phyloP scores from a whole-genome alignment of 805 yeast genomes.

The Lipomyces sp. region DNA sequence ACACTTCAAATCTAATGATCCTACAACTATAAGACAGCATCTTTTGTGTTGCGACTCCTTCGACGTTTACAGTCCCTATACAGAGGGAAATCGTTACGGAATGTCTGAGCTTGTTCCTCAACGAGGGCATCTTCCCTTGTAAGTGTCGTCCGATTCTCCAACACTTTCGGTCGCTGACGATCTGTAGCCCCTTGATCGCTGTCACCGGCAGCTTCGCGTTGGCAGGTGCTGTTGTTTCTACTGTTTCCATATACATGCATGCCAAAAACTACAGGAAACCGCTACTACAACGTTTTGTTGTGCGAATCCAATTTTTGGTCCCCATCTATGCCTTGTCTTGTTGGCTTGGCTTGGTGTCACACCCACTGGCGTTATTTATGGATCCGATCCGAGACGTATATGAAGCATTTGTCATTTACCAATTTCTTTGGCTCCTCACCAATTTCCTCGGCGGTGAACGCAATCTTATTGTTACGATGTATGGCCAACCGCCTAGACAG shows the following conservation, averaged over 20 bases:
- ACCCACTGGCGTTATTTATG: constrained; percentile 51
- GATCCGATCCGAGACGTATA: constrained; percentile 87
- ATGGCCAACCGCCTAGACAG: constrained; percentile 70
- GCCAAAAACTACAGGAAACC: constrained; percentile 83
- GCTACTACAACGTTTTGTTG: constrained; percentile 79
- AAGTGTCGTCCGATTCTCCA: not conserved
- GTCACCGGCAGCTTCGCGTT: constrained; percentile 30
- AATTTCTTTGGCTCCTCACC: constrained; percentile 83
- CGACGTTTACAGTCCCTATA: not conserved
- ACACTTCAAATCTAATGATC: not conserved
- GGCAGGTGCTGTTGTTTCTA: constrained; percentile 26
- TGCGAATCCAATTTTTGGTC: constrained; percentile 72
- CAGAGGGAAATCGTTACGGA: not conserved
- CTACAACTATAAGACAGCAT: not conserved
- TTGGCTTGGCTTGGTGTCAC: constrained; percentile 49
- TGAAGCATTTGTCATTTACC: constrained; percentile 94
- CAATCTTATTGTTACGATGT: constrained; percentile 69
- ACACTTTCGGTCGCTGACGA: not conserved
- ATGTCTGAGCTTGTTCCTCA: constrained; percentile 4
- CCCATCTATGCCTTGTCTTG: constrained; percentile 41
- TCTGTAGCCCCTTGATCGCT: constrained; percentile 20
- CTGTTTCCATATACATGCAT: constrained; percentile 56
- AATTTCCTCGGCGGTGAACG: constrained; percentile 91
- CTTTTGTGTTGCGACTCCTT: not conserved
- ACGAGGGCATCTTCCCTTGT: constrained; percentile 23